Evolutionary conservation across 495 filamentous ascomycete genomes (phyloP).

Genomic region (Neurospora africana): DNA sequence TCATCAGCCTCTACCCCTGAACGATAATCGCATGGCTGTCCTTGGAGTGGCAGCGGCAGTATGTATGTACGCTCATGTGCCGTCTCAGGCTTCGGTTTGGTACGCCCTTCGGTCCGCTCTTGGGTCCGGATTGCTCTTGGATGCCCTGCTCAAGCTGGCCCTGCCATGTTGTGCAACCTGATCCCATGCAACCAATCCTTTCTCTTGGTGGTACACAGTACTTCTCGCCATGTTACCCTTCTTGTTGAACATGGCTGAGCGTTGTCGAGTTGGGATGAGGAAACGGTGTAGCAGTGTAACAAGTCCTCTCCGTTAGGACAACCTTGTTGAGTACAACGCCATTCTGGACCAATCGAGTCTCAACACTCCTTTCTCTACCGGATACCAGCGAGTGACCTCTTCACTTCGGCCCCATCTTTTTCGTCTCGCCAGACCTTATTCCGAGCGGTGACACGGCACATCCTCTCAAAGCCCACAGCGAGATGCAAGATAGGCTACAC

Average conservation of each 20-base stretch:
- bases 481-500: conserved; percentile 2
- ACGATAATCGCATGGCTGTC: neutral
- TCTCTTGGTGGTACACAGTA: neutral
- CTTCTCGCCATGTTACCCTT: neutral
- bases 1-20: neutral
- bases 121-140: neutral
- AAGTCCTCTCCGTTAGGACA: neutral
- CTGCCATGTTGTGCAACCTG: neutral
- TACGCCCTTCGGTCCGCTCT: neutral
- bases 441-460: neutral
- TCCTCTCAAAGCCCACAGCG: neutral
- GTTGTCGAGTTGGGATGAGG: neutral
- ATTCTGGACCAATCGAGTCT: neutral
- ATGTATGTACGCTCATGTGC: neutral
- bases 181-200: neutral
- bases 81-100: neutral
- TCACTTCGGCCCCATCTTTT: neutral
- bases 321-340: neutral
- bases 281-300: neutral
- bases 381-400: neutral
- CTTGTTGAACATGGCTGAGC: neutral
- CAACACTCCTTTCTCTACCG: neutral
- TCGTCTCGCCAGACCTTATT: neutral
- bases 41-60: neutral
- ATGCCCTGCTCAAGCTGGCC: neutral